Conservation (phyloP, 176 grass and related monocot genomes). For the Cenchrus americanus region DNA sequence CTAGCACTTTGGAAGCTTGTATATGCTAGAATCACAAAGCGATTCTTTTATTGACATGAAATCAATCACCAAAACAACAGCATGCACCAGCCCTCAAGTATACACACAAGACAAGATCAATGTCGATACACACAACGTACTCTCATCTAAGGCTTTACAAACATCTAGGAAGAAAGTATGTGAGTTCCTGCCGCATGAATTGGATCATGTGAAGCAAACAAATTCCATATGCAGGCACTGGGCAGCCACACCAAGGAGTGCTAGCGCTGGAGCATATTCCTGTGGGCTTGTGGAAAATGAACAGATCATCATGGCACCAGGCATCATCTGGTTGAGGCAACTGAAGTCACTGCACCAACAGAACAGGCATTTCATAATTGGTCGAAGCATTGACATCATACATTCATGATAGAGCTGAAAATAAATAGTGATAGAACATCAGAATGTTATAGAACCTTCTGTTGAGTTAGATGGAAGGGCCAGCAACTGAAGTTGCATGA, state of each 20-base stretch:
- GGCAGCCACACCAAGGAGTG: slow-evolving; percentile 10
- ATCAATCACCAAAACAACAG: slow-evolving; percentile 1
- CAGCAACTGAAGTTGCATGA: slow-evolving; percentile 67
- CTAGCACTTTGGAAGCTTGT: neutral
- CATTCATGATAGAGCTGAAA: neutral
- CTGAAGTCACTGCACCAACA: slow-evolving; percentile 22
- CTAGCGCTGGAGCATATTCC: neutral
- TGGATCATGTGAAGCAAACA: neutral
- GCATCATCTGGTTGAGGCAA: neutral
- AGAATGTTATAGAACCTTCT: slow-evolving; percentile 35
- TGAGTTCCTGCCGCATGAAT: neutral
- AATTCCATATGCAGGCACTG: neutral
- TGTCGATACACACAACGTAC: neutral
- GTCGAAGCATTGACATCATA: neutral
- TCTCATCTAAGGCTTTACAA: slow-evolving; percentile 31
- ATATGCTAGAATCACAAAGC: neutral
- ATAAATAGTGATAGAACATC: neutral
- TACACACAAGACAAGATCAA: slow-evolving; percentile 31
- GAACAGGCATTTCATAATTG: neutral
- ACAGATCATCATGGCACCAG: neutral
- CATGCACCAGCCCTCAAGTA: neutral
- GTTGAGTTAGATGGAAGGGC: slow-evolving; percentile 56
- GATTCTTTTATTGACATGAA: slow-evolving; percentile 28
- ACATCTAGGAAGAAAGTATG: slow-evolving; percentile 24
- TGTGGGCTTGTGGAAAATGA: neutral